A percentile compares a stretch with the other conserved stretches of the same genome.
Conservation (phyloP, 78 protist species). For the Dictyostelium intermedium region DNA sequence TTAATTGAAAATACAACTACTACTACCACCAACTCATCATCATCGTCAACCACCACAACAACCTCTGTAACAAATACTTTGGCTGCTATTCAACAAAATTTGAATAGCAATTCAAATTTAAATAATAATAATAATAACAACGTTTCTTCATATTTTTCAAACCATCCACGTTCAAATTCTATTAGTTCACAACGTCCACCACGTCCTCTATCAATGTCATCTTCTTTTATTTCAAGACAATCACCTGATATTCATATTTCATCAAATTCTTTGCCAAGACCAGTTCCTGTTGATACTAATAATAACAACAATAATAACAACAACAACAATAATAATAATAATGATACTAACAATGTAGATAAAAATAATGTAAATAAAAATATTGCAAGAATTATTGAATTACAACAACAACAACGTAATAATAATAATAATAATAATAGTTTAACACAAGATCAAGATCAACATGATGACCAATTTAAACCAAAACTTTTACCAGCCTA, state of each 20-base stretch:
- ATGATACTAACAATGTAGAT: not conserved
- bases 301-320: not conserved
- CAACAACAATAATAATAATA: not conserved
- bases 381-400: not conserved
- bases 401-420: not conserved
- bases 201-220: not conserved
- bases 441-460: not conserved
- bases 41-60: not conserved
- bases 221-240: not conserved
- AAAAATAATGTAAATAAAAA: not conserved
- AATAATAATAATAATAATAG: not conserved
- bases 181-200: not conserved
- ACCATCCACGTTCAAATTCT: not conserved
- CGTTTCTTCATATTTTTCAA: not conserved
- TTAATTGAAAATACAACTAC: not conserved
- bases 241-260: not conserved
- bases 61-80: not conserved
- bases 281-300: constrained; percentile 8
- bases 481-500: not conserved
- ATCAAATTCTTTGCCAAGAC: constrained; percentile 3
- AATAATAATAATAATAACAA: not conserved
- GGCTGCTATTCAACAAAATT: not conserved
- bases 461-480: not conserved
- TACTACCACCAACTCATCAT: not conserved
- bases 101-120: not conserved